phyloP scores from a whole-genome alignment of 176 grass and related monocot species.

The bread wheat (Triticum aestivum) region DNA sequence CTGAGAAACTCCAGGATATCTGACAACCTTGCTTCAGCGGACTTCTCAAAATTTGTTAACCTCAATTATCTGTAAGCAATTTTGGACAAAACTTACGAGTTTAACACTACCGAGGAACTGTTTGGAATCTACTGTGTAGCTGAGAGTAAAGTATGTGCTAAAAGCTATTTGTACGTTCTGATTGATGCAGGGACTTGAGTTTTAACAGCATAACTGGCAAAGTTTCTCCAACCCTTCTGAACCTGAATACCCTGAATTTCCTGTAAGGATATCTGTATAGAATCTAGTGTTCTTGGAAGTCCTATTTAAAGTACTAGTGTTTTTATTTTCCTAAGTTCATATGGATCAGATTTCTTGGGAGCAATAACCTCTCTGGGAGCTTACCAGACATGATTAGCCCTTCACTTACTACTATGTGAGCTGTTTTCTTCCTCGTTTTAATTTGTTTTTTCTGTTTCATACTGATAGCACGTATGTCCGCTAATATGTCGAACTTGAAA shows the following conservation, averaged over 20 bases:
- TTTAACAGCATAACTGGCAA: slow-evolving; percentile 59
- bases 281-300: background rate
- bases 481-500: background rate
- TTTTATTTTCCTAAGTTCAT: background rate
- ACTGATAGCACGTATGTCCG: background rate
- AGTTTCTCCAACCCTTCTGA: slow-evolving; percentile 23
- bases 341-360: slow-evolving; percentile 62
- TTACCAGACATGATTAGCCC: slow-evolving; percentile 27
- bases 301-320: background rate
- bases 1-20: slow-evolving; percentile 44
- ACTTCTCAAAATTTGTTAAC: slow-evolving; percentile 27
- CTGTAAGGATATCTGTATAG: slow-evolving; percentile 26
- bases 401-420: slow-evolving; percentile 45
- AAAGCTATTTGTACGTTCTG: background rate
- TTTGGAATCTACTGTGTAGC: background rate
- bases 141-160: background rate
- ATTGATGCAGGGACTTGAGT: slow-evolving; percentile 44
- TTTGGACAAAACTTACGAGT: background rate
- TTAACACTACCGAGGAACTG: background rate
- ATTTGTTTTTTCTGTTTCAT: background rate
- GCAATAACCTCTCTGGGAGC: slow-evolving; percentile 49
- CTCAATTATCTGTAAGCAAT: slow-evolving; percentile 13
- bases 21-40: slow-evolving; percentile 2
- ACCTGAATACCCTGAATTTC: slow-evolving; percentile 8
- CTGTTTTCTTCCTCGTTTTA: background rate